A percentile compares a stretch with the other conserved stretches of the same genome.
These are phyloP conservation scores for Rhizopus delemar DNA, from an alignment of 371 early-diverging fungal species.

Conservation along the genomic window DNA sequence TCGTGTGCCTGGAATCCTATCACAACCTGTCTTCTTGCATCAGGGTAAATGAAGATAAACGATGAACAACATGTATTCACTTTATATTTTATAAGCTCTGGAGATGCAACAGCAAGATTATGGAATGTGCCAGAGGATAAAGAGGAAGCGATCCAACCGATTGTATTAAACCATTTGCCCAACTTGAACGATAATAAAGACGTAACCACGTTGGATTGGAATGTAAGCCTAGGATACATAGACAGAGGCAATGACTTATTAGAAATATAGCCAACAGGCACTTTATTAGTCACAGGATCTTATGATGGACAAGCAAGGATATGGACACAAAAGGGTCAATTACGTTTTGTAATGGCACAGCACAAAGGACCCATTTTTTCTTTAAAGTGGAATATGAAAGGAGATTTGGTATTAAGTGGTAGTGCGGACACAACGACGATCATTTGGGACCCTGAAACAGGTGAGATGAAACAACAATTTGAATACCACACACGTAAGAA, in stretches of 20 bases:
- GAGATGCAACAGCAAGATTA: constrained; percentile 85
- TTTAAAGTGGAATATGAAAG: constrained; percentile 84
- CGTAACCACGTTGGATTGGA: constrained; percentile 92
- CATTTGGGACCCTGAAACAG: constrained; percentile 84
- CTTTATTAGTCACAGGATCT: constrained; percentile 86
- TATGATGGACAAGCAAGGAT: constrained; percentile 88
- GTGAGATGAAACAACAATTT: constrained; percentile 78
- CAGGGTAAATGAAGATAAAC: constrained; percentile 61
- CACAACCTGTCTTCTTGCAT: constrained; percentile 68
- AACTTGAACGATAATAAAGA: constrained; percentile 56
- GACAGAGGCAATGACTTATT: background rate
- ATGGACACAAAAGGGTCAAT: constrained; percentile 76
- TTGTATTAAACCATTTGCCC: constrained; percentile 63
- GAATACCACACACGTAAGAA: constrained; percentile 70
- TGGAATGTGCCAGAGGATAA: constrained; percentile 68
- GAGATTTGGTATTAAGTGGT: constrained; percentile 78
- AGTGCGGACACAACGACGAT: constrained; percentile 81
- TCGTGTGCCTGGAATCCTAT: constrained; percentile 89
- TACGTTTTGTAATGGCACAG: constrained; percentile 66
- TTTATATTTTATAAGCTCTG: constrained; percentile 52
- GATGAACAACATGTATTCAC: background rate
- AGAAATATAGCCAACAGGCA: constrained; percentile 69
- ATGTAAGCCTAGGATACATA: constrained; percentile 57
- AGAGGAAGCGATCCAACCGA: constrained; percentile 41
- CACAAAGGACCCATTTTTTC: constrained; percentile 87